A percentile compares a stretch with the other conserved stretches of the same genome.
phyloP scores from a whole-genome alignment of 2,329 filamentous ascomycete species.

The Cordyceps cicadae region DNA sequence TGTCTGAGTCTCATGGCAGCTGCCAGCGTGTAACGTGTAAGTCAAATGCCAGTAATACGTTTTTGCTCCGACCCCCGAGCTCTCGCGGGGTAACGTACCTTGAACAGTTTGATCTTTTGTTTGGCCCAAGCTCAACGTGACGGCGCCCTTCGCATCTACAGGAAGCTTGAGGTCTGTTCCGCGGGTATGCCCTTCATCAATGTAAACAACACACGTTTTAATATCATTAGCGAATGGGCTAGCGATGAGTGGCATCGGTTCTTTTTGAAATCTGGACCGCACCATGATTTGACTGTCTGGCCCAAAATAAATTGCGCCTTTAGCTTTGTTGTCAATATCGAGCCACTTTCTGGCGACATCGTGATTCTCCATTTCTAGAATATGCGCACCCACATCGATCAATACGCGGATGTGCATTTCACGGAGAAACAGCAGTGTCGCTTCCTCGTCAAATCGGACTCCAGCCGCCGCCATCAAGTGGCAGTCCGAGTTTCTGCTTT shows the following conservation, averaged over 20 bases:
- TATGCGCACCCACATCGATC: conserved; percentile 57
- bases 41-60: no score
- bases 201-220: conserved; percentile 44
- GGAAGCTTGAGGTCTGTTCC: conserved; percentile 54
- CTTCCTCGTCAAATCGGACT: conserved; percentile 19
- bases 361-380: conserved; percentile 52
- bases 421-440: conserved; percentile 33
- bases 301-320: conserved; percentile 48
- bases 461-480: conserved; percentile 17
- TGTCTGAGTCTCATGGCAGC: conserved; percentile 60
- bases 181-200: conserved; percentile 54
- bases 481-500: conserved; percentile 42
- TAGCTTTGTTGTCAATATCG: conserved; percentile 31
- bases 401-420: conserved; percentile 39
- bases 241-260: conserved; percentile 40
- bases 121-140: conserved; percentile 48
- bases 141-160: conserved; percentile 34
- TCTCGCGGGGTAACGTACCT: conserved; percentile 28
- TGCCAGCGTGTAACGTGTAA: conserved; percentile 16
- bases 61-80: no score
- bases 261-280: conserved; percentile 25
- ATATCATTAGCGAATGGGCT: conserved; percentile 48
- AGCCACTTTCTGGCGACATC: conserved; percentile 44
- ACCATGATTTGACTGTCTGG: conserved; percentile 20
- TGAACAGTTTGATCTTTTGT: conserved; percentile 56